Evolutionary conservation across 352 stramenopile species (phyloP).

Genomic region (Phytophthora fragariaefolia): DNA sequence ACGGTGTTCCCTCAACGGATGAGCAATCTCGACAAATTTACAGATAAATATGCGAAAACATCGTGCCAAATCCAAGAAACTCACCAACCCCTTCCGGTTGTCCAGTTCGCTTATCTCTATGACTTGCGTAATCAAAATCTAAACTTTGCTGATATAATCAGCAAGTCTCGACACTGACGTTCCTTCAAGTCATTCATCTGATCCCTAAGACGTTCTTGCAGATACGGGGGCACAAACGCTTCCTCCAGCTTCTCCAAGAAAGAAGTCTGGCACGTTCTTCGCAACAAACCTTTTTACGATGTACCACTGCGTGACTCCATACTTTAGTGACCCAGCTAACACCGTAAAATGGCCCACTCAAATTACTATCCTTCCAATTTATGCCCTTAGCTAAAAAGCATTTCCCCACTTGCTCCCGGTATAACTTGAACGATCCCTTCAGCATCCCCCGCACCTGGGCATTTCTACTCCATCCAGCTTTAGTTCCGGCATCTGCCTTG

Average conservation of each 20-base stretch:
- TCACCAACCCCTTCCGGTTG: too few relatives aligned
- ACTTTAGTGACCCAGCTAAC: slow-evolving; percentile 15
- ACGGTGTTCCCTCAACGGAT: too few relatives aligned
- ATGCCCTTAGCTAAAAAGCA: slow-evolving; percentile 24
- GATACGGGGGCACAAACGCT: slow-evolving; percentile 13
- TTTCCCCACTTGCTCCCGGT: slow-evolving; percentile 6
- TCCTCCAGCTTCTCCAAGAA: slow-evolving; percentile 15
- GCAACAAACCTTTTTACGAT: slow-evolving; percentile 14
- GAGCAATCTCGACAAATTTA: too few relatives aligned
- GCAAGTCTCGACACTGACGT: slow-evolving; percentile 14
- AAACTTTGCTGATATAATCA: slow-evolving; percentile 14
- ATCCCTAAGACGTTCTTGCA: slow-evolving; percentile 18
- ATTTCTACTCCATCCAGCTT: slow-evolving; percentile 14
- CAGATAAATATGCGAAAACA: too few relatives aligned
- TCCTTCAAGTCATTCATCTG: slow-evolving; percentile 18
- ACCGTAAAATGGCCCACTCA: slow-evolving; percentile 3
- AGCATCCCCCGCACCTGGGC: not conserved
- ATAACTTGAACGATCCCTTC: slow-evolving; percentile 7
- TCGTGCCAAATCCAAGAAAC: too few relatives aligned
- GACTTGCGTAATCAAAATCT: slow-evolving; percentile 13
- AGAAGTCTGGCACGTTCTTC: slow-evolving; percentile 22
- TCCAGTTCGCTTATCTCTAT: slow-evolving; percentile 23
- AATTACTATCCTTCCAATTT: slow-evolving; percentile 14
- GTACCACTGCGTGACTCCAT: slow-evolving; percentile 21
- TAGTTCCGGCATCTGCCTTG: not conserved